Evolutionary conservation across 805 yeast genomes (phyloP).

Genomic region (Candida andamanensis): DNA sequence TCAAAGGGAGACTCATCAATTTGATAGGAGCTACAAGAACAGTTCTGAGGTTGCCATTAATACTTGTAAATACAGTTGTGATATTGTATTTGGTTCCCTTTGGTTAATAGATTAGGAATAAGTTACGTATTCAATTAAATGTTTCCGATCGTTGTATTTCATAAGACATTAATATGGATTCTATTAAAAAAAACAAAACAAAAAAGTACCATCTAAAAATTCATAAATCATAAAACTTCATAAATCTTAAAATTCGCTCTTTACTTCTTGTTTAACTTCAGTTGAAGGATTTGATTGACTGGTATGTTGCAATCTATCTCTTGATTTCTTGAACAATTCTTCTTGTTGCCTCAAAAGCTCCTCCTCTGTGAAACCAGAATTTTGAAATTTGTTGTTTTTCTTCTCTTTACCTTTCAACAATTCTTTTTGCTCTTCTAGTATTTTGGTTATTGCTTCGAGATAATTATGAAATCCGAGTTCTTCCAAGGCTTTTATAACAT

Average conservation of each 20-base stretch:
- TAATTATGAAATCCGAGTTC: constrained; percentile 86
- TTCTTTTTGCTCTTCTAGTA: constrained; percentile 82
- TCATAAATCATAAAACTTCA: no score
- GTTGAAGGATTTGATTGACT: not conserved
- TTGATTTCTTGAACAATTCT: constrained; percentile 75
- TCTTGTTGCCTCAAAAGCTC: constrained; percentile 90
- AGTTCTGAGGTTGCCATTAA: constrained; percentile 67
- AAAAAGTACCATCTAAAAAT: no score
- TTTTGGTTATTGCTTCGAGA: constrained; percentile 73
- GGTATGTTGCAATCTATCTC: constrained; percentile 52
- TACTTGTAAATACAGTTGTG: constrained; percentile 59
- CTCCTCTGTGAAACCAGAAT: constrained; percentile 87
- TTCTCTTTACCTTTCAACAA: constrained; percentile 82
- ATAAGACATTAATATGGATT: not conserved
- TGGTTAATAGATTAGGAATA: constrained; percentile 6
- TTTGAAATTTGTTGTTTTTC: constrained; percentile 88
- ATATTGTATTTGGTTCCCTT: constrained; percentile 43
- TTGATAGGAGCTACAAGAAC: constrained; percentile 73
- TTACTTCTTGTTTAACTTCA: constrained; percentile 8
- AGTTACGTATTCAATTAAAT: no score
- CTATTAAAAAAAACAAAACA: no score
- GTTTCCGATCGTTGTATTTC: no score
- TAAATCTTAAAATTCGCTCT: constrained; percentile 12
- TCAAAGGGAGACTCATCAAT: constrained; percentile 56
- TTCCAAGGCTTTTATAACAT: constrained; percentile 81